Percentiles rank a stretch among this genome's conserved stretches.
These are phyloP conservation scores for Penicillium sp. DNA, from an alignment of 2,329 filamentous ascomycete species.

Conservation along the genomic window DNA sequence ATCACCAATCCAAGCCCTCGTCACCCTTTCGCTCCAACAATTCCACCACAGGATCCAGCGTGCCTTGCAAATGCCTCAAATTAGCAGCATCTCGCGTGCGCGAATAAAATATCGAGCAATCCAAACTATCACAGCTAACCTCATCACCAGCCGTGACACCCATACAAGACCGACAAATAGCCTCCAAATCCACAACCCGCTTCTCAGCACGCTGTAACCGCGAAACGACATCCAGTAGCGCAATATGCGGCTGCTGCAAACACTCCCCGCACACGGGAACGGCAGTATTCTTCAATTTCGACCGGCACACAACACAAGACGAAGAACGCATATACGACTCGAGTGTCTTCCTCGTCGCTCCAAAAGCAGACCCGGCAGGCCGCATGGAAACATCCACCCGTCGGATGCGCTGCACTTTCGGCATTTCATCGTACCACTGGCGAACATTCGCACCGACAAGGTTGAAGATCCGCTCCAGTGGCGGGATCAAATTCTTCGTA, in stretches of 20 bases:
- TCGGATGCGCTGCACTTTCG: conserved; percentile 77
- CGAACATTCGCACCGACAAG: conserved; percentile 89
- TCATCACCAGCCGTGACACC: conserved; percentile 72
- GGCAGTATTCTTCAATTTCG: conserved; percentile 54
- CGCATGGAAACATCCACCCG: conserved; percentile 53
- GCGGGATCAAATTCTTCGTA: conserved; percentile 90
- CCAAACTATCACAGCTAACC: conserved; percentile 84
- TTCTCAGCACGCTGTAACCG: conserved; percentile 66
- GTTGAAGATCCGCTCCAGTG: conserved; percentile 93
- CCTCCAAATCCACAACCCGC: conserved; percentile 64
- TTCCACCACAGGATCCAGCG: conserved; percentile 40
- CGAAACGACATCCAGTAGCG: conserved; percentile 65
- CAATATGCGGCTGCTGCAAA: conserved; percentile 49
- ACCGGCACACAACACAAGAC: conserved; percentile 74
- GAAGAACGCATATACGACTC: conserved; percentile 88
- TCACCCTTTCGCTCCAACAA: conserved; percentile 38
- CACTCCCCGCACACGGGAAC: conserved; percentile 46
- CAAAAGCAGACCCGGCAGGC: conserved; percentile 10
- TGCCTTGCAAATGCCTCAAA: conserved; percentile 39
- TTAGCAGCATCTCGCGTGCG: conserved; percentile 40
- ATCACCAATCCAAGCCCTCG: conserved; percentile 40
- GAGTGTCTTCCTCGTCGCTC: conserved; percentile 67
- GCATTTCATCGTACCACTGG: conserved; percentile 96
- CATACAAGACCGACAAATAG: conserved; percentile 79
- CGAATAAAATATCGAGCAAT: conserved; percentile 87